Percentiles rank a stretch among this genome's conserved stretches.
These are phyloP conservation scores for Verruconis gallopava DNA, from an alignment of 2,329 filamentous ascomycete species.

Conservation along the genomic window DNA sequence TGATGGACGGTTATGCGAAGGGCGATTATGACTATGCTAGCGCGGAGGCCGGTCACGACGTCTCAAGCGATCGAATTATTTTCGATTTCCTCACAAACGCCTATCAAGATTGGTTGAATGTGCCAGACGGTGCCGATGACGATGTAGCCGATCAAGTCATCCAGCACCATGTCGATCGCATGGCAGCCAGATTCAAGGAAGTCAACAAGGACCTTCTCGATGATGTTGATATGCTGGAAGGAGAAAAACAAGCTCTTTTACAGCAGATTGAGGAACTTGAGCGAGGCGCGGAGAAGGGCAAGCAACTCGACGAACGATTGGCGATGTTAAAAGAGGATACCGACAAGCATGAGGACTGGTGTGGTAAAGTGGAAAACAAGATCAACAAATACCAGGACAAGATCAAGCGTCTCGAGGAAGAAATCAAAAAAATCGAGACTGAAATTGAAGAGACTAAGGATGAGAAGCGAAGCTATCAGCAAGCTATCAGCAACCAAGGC, in stretches of 20 bases:
- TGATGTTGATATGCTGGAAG: constrained; percentile 75
- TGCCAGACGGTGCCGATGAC: constrained; percentile 60
- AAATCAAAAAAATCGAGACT: constrained; percentile 59
- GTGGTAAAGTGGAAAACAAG: constrained; percentile 67
- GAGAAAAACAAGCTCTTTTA: constrained; percentile 65
- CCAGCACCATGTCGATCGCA: constrained; percentile 70
- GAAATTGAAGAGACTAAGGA: constrained; percentile 72
- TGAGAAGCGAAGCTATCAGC: constrained; percentile 67
- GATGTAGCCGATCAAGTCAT: constrained; percentile 74
- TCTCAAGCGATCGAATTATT: constrained; percentile 81
- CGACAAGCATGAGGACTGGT: constrained; percentile 91
- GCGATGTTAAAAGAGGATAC: constrained; percentile 91
- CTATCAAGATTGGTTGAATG: constrained; percentile 86
- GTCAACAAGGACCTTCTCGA: constrained; percentile 75
- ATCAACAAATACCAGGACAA: constrained; percentile 79
- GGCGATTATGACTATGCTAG: constrained; percentile 85
- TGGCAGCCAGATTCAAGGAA: constrained; percentile 77
- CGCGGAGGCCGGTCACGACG: constrained; percentile 74
- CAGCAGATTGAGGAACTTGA: constrained; percentile 84
- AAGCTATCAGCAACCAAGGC: constrained; percentile 79
- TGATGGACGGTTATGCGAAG: constrained; percentile 71
- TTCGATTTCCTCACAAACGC: constrained; percentile 83
- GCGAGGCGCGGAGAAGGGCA: constrained; percentile 71
- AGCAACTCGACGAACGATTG: constrained; percentile 75
- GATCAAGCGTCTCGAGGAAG: constrained; percentile 70